Evolutionary conservation across 2,329 filamentous ascomycete species (phyloP), one percentile per base, ranked within the genome.

Genomic region (Zymoseptoria ardabiliae): DNA sequence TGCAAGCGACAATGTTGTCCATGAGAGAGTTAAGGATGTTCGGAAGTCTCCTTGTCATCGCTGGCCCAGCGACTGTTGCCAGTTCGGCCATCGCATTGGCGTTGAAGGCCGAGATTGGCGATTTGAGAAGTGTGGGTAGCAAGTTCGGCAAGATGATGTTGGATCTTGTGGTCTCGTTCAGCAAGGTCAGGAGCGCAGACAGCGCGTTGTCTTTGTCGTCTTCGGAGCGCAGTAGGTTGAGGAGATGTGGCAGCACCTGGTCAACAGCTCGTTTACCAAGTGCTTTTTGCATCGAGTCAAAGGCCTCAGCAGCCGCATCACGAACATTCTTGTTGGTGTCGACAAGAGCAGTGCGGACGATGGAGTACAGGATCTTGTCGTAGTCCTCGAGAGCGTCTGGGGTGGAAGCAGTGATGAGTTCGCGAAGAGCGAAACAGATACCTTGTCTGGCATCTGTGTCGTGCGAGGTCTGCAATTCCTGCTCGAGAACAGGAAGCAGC

Each of bases 101-200:
- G 71, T 99, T 97, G 82, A 99, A 99, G 0, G 88, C 85, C 25
- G 91, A 89, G 67, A 99, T 96, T 1, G 94, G 94, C 57, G 91
- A 87, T 8, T 89, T 88, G 60, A 95, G 89, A 30, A 99, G 82
- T 2, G 92, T 97, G 0, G 95, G 94, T 61, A 99, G 91, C 58
- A 99, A 86, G 74, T 96, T 97, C 20, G 94, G 95, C 59, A 99
- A 79, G 69, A 99, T 99, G 67, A 96, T 92, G 74, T 97, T 99
- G 21, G 93, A 96, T 64, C 94, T 85, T 7, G 91, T 94, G 17
- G 90, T 87, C 74, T 99, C 94, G 0, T 93, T 97, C 63, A 99
- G 86, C 21, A 99, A 82, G 0, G 94, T 99, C 63, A 99, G 83
- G 50, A 99, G 85, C 50, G 94, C 95, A 55, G 91, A 89, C 20